Conservation (phyloP, 108 stramenopile species). For the Chaetoceros muelleri region DNA sequence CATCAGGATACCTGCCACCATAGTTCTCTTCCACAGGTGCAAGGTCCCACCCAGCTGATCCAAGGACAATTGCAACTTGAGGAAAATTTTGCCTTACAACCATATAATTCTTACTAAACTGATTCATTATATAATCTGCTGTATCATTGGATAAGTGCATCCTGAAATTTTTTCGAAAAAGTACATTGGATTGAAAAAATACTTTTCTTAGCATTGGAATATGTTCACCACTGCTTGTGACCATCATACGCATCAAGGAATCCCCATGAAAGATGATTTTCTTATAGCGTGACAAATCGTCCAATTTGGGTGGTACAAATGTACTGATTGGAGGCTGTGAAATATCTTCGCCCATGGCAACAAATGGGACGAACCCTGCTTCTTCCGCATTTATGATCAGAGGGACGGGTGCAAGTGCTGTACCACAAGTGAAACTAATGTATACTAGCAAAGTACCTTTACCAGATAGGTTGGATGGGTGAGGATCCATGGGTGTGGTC, state of each 20-base stretch:
- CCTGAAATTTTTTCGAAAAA: neutral
- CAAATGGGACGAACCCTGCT: neutral
- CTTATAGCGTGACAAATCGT: neutral
- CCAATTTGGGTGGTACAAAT: conserved; percentile 4
- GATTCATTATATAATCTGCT: neutral
- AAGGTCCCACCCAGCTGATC: conserved; percentile 13
- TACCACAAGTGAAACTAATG: conserved; percentile 22
- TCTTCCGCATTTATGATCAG: conserved; percentile 4
- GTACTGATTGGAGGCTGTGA: conserved; percentile 5
- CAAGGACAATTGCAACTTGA: conserved; percentile 7
- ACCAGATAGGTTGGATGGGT: neutral
- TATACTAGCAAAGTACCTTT: conserved; percentile 3
- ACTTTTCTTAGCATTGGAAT: neutral
- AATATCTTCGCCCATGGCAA: neutral
- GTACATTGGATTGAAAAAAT: neutral
- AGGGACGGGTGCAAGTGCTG: conserved; percentile 3
- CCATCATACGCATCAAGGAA: neutral
- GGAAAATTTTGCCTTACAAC: neutral
- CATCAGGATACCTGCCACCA: too few species aligned
- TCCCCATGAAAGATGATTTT: neutral
- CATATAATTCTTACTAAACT: neutral
- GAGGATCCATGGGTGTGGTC: conserved; percentile 4
- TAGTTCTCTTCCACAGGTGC: neutral
- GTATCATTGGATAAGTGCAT: neutral
- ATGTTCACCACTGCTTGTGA: too few species aligned